Evolutionary conservation across 345 rosid species (phyloP), one percentile per base, ranked within the genome.

Genomic region (Salix koriyanagi): DNA sequence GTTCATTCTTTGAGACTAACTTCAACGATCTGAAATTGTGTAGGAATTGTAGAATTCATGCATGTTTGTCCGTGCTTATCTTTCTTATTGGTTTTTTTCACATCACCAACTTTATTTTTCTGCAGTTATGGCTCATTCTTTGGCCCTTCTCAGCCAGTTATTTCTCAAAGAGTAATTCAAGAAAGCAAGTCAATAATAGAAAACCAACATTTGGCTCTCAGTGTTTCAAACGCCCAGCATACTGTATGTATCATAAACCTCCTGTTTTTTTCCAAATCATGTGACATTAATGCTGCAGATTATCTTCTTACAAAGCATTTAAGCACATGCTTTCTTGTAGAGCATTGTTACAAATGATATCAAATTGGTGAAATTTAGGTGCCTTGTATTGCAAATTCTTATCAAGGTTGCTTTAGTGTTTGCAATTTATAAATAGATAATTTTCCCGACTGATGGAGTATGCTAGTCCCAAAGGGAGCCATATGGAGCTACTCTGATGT

Each of bases 151-250:
- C 86, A 81, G 85, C 97, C 99, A 65, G 91, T 89, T 69, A 92
- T 96, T 76, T 88, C 99, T 19, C 90, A 83, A 9, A 91, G 99
- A 82, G 99, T 96, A 76, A 94, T 96, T 76, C 92, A 89, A 83
- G 98, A 96, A 84, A 96, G 97, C 95, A 94, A 96, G 87, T 89
- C 97, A 18, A 82, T 96, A 65, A 76, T 96, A 54, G 99, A 93
- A 82, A 93, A 90, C 71, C 88, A 82, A 81, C 77, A 91, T 65
- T 72, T 89, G 81, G 82, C 91, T 6, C 70, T 86, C 56, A 85
- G 65, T 77, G 37, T 46, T 34, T 65, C 78, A 25, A 79, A 77
- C 42, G 65, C 90, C 13, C 88, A 78, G 39, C 82, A 79, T 54
- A 71, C 37, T 74, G 98, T 92, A 85, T 76, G 89, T 86, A 56